A percentile compares a stretch with the other conserved stretches of the same genome.
phyloP scores from a whole-genome alignment of 176 grass and related monocot species.

The Phyllostachys edulis region DNA sequence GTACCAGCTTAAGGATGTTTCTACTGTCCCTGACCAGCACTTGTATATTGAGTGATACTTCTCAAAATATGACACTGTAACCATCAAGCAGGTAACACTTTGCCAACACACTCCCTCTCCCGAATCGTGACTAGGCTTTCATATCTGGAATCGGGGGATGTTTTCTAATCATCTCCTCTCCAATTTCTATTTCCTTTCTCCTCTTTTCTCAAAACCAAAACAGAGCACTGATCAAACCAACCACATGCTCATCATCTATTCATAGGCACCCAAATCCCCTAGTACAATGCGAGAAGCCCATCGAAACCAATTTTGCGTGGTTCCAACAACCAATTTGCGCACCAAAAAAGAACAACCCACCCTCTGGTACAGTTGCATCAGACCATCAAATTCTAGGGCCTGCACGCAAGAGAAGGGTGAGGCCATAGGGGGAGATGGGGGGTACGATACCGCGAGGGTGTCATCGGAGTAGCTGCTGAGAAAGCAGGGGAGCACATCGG shows the following conservation, averaged over 20 bases:
- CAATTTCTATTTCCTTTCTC: not conserved
- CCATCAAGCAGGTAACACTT: too few species aligned
- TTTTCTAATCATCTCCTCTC: not conserved
- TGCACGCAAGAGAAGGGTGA: not conserved
- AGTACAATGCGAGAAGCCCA: not conserved
- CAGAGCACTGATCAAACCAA: not conserved
- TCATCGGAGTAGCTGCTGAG: conserved; percentile 60
- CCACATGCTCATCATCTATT: not conserved
- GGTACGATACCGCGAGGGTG: conserved; percentile 41
- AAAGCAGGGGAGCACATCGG: conserved; percentile 56
- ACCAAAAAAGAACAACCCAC: not conserved
- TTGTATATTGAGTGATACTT: not conserved
- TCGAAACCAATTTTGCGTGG: not conserved
- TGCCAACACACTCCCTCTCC: too few species aligned
- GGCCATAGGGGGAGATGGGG: too few species aligned
- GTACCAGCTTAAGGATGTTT: not conserved
- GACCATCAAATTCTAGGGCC: not conserved
- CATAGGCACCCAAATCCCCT: not conserved
- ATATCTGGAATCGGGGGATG: not conserved
- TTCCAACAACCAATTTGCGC: not conserved
- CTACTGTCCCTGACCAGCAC: not conserved
- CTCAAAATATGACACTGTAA: too few species aligned
- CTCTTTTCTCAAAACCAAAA: not conserved
- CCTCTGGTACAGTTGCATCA: not conserved
- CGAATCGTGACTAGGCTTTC: too few species aligned